A percentile compares a stretch with the other conserved stretches of the same genome.
Evolutionary conservation across 1,284 basidiomycete species (phyloP).

Genomic region (Rhodotorula sp.): DNA sequence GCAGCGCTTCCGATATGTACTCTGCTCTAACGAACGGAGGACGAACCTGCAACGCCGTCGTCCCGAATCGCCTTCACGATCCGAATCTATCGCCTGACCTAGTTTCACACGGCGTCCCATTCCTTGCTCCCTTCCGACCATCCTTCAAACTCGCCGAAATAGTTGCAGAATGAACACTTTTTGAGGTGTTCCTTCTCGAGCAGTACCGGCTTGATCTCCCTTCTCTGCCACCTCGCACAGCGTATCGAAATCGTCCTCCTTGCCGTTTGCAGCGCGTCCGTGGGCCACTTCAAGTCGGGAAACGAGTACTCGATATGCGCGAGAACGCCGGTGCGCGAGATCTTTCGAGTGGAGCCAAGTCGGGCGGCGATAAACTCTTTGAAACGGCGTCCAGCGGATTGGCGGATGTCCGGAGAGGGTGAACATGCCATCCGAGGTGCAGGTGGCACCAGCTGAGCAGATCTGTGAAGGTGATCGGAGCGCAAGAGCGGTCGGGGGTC

Average conservation of each 20-base stretch:
- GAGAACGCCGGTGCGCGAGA: conserved; percentile 35
- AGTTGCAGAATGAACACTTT: conserved; percentile 22
- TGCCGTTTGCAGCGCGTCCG: too few relatives aligned
- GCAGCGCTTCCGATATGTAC: too few relatives aligned
- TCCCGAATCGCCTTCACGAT: conserved; percentile 22
- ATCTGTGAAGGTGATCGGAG: too few relatives aligned
- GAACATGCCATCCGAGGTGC: too few relatives aligned
- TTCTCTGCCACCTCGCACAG: not conserved
- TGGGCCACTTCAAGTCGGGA: conserved; percentile 40
- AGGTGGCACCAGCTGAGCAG: too few relatives aligned
- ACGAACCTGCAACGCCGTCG: conserved; percentile 13
- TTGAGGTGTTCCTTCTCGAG: not conserved
- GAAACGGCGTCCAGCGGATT: too few relatives aligned
- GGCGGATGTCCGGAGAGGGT: too few relatives aligned
- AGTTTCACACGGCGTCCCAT: conserved; percentile 9
- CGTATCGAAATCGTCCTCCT: conserved; percentile 13
- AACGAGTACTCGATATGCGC: conserved; percentile 40
- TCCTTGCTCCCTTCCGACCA: conserved; percentile 24
- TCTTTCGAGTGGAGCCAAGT: not conserved
- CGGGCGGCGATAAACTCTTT: not conserved
- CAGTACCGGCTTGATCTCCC: not conserved
- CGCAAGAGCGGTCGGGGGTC: too few relatives aligned
- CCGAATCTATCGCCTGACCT: too few relatives aligned
- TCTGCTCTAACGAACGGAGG: too few relatives aligned
- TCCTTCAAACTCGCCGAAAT: conserved; percentile 19